Base-by-base conservation (phyloP, 1,139 yeast species). In the Magnusiomyces fungicola region DNA sequence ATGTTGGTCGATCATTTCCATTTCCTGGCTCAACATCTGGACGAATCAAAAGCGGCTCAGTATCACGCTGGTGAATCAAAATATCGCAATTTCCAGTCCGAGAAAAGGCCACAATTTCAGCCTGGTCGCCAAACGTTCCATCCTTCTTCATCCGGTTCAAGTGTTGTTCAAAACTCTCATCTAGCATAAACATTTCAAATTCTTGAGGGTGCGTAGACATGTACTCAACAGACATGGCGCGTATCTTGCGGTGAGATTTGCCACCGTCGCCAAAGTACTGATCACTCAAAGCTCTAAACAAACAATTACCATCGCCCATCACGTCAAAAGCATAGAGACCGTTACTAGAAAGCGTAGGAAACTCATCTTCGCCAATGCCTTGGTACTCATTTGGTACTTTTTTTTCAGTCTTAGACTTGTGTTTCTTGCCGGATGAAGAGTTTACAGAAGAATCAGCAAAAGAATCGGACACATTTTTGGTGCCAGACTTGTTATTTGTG, bases 251-350 rank as follows among this genome's bases (percentile, higher is more conserved):
- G 46, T 68, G 66, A 14, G 56, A 59, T 21, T 46, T 55, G 1
- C 64, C 63, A 10, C 63, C 65, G 46, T 68, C 69, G 14, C 74
- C 74, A 45, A 60, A 66, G 23, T 61, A 50, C 55, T 70, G 74
- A 55, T 70, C 74, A 16, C 71, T 62, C 37, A 70, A 52, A 0
- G 74, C 67, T n/a, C 74, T 62, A 52, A 70, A 70, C 27, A 70
- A 55, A 52, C 74, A 70, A 59, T 70, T 70, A 23, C 74, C 74
- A 47, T 70, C 74, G 10, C 73, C 74, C 19, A 59, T 58, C 36
- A 69, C 69, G 10, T 65, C 58, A 6, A 69, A 56, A 1, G 72
- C 71, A 53, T 68, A 69, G 7, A 69, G 58, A 1, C 68, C 69
- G 29, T 68, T 58, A 16, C 58, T 53, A 23, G 55, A 60, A 32